Percentiles rank a stretch among this genome's conserved stretches.
These are phyloP conservation scores for Actinomucor elegans DNA, from an alignment of 371 early-diverging fungal species.

Conservation along the genomic window DNA sequence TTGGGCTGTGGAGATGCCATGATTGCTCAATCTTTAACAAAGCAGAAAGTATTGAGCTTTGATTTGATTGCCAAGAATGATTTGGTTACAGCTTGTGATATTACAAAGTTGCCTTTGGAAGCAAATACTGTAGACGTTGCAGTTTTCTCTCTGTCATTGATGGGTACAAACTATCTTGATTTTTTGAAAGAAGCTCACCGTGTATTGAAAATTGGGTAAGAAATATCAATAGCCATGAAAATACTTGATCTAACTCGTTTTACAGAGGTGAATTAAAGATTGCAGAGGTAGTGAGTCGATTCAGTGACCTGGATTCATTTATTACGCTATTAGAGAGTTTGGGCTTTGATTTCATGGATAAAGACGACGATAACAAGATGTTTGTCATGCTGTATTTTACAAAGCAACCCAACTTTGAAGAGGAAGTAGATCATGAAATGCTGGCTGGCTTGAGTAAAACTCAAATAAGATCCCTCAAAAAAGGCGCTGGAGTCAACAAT, in stretches of 20 bases:
- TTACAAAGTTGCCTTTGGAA: constrained; percentile 82
- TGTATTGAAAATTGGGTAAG: constrained; percentile 81
- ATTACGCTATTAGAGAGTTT: constrained; percentile 62
- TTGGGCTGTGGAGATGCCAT: constrained; percentile 98
- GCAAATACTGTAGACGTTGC: constrained; percentile 81
- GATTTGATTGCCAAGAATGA: constrained; percentile 90
- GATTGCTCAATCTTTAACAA: constrained; percentile 76
- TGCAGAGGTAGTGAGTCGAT: constrained; percentile 92
- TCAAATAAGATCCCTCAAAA: constrained; percentile 46
- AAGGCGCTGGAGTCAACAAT: constrained; percentile 40
- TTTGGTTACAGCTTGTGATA: constrained; percentile 91
- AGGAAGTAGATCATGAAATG: constrained; percentile 35
- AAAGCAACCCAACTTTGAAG: constrained; percentile 45
- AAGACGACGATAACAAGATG: constrained; percentile 85
- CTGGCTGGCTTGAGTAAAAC: constrained; percentile 45
- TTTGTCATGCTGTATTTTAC: constrained; percentile 86
- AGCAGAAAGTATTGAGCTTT: constrained; percentile 85
- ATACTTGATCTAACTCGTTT: no score
- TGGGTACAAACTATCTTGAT: constrained; percentile 95
- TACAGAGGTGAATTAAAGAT: constrained; percentile 87
- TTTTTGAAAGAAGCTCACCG: constrained; percentile 91
- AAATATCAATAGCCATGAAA: no score
- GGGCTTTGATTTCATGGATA: constrained; percentile 74
- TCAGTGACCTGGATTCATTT: constrained; percentile 81
- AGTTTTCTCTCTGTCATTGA: constrained; percentile 94